Evolutionary conservation across 106 monocot species (phyloP).

Genomic region (Dendrobium nobile): DNA sequence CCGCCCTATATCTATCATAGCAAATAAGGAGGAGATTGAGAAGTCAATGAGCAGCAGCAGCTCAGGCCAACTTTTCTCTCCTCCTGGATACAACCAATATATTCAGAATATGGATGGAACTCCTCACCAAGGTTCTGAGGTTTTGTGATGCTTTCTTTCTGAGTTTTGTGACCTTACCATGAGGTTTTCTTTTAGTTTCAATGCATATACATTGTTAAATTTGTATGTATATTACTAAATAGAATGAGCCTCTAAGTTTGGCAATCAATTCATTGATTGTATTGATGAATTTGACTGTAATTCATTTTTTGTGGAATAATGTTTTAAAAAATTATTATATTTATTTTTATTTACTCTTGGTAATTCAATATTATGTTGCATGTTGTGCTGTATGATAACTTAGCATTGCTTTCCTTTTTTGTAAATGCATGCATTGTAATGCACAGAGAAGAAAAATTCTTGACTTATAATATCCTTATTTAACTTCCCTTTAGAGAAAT

Average conservation of each 20-base stretch:
- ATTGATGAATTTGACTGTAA: neutral
- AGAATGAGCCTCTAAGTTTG: neutral
- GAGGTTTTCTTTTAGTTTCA: neutral
- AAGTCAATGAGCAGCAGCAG: slow-evolving; percentile 58
- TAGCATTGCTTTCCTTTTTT: neutral
- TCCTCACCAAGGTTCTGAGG: neutral
- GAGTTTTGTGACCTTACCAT: neutral
- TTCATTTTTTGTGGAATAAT: neutral
- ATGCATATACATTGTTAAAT: neutral
- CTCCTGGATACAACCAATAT: slow-evolving; percentile 50
- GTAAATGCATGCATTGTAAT: neutral
- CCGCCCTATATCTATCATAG: slow-evolving; percentile 59
- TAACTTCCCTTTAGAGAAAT: neutral
- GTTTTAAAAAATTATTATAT: neutral
- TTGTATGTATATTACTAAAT: neutral
- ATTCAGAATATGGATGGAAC: slow-evolving; percentile 13
- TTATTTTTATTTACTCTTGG: neutral
- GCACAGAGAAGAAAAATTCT: neutral
- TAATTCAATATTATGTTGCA: neutral
- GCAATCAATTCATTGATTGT: neutral
- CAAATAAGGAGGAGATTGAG: slow-evolving; percentile 67
- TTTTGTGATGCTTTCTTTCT: neutral
- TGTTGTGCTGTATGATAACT: neutral
- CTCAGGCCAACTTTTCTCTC: slow-evolving; percentile 54
- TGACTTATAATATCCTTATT: neutral